A percentile compares a stretch with the other conserved stretches of the same genome.
Conservation (phyloP, 441 rosid genomes). For the Aquilaria agallochum region DNA sequence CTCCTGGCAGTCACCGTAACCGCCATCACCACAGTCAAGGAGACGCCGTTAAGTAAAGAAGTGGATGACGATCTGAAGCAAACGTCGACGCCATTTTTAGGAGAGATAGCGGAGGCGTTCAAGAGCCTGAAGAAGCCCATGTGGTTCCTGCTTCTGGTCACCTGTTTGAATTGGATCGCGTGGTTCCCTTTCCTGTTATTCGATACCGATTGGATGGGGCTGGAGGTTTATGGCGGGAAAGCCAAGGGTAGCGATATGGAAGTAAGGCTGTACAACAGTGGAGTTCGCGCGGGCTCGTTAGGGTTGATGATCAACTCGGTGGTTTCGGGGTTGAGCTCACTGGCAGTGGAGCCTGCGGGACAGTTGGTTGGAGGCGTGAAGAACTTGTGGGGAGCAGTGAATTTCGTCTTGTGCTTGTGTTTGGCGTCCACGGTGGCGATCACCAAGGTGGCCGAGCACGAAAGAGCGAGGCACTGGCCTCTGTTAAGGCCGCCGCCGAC, state of each 20-base stretch:
- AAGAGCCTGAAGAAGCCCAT: too few relatives aligned
- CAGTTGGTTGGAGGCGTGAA: slow-evolving; percentile 53
- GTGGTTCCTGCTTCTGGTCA: too few relatives aligned
- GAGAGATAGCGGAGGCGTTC: slow-evolving; percentile 28
- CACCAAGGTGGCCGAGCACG: slow-evolving; percentile 54
- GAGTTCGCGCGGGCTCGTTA: too few relatives aligned
- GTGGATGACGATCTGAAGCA: slow-evolving; percentile 16
- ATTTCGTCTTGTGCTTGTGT: slow-evolving; percentile 49
- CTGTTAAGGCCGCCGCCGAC: slow-evolving; percentile 34
- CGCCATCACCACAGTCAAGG: slow-evolving; percentile 45
- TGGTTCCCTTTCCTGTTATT: too few relatives aligned
- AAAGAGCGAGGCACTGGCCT: slow-evolving; percentile 25
- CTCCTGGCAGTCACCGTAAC: slow-evolving; percentile 39
- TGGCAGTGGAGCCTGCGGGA: slow-evolving; percentile 10
- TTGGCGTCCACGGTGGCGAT: slow-evolving; percentile 43
- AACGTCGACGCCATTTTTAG: slow-evolving; percentile 24
- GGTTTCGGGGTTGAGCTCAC: too few relatives aligned
- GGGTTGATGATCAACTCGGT: too few relatives aligned
- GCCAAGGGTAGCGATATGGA: too few relatives aligned
- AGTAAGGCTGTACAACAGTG: too few relatives aligned
- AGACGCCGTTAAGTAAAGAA: slow-evolving; percentile 40
- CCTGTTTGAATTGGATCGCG: too few relatives aligned
- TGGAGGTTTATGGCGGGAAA: too few relatives aligned
- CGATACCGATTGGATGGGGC: too few relatives aligned
- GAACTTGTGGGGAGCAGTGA: slow-evolving; percentile 68